Percentiles rank a stretch among this genome's conserved stretches.
These are phyloP conservation scores for Cicer arietinum DNA, from an alignment of 306 rosid species.

Conservation along the genomic window DNA sequence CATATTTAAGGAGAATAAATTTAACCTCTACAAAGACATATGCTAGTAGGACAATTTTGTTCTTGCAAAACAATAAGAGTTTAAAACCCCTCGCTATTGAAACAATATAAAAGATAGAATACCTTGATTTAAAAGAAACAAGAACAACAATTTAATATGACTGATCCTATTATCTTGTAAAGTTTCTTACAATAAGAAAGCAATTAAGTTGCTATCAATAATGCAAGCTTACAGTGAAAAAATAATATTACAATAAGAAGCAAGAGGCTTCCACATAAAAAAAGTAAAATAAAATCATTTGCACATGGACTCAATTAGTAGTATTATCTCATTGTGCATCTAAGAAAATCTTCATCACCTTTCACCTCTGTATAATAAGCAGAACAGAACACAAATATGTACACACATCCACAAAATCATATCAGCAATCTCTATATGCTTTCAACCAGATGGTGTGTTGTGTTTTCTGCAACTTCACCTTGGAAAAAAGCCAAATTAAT, in stretches of 20 bases:
- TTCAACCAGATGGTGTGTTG: conserved; percentile 74
- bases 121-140: neutral
- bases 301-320: conserved; percentile 66
- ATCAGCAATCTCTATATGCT: conserved; percentile 56
- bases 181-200: conserved; percentile 53
- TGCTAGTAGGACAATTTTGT: too few species aligned
- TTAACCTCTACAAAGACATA: too few species aligned
- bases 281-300: conserved; percentile 23
- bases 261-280: conserved; percentile 57
- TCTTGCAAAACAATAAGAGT: too few species aligned
- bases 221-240: conserved; percentile 39
- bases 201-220: conserved; percentile 46
- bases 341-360: conserved; percentile 44
- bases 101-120: too few species aligned
- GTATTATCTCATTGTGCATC: conserved; percentile 67
- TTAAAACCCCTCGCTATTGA: too few species aligned
- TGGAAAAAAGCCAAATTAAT: conserved; percentile 61
- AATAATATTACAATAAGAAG: conserved; percentile 56
- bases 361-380: conserved; percentile 41
- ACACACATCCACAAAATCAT: conserved; percentile 54
- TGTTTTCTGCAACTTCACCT: conserved; percentile 94
- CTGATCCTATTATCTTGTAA: conserved; percentile 38
- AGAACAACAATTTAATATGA: conserved; percentile 9
- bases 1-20: too few species aligned
- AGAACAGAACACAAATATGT: conserved; percentile 50